Percentiles rank a stretch among this genome's conserved stretches.
Evolutionary conservation across 2,329 filamentous ascomycete species (phyloP).

Genomic region (Penicillium sp.): DNA sequence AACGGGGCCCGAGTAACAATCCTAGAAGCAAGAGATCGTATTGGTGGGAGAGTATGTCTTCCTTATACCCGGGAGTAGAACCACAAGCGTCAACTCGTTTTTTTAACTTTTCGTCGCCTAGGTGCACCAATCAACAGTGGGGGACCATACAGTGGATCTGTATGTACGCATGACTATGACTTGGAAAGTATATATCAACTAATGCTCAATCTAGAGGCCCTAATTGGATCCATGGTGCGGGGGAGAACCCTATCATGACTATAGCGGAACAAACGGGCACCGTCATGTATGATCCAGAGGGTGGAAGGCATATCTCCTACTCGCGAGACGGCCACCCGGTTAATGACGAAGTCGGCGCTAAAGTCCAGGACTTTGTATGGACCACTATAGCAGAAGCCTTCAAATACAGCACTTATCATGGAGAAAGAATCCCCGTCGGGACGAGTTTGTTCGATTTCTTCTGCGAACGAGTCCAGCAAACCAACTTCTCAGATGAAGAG

Average conservation of each 20-base stretch:
- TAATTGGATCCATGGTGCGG: slow-evolving; percentile 64
- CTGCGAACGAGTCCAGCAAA: slow-evolving; percentile 47
- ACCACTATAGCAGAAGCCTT: slow-evolving; percentile 59
- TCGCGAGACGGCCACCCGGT: slow-evolving; percentile 48
- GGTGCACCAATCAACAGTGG: slow-evolving; percentile 50
- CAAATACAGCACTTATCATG: slow-evolving; percentile 55
- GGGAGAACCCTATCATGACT: slow-evolving; percentile 57
- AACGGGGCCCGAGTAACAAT: slow-evolving; percentile 59
- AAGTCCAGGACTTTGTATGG: slow-evolving; percentile 53
- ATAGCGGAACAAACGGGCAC: slow-evolving; percentile 56
- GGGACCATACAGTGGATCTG: slow-evolving; percentile 57
- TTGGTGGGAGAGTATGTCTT: slow-evolving; percentile 56
- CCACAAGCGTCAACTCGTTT: background rate
- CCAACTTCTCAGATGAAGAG: slow-evolving; percentile 39
- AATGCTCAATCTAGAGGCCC: slow-evolving; percentile 49
- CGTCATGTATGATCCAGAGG: slow-evolving; percentile 51
- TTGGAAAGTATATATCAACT: background rate
- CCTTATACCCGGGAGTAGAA: background rate
- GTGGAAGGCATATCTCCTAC: slow-evolving; percentile 48
- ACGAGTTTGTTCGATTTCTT: slow-evolving; percentile 60
- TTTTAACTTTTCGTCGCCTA: slow-evolving; percentile 25
- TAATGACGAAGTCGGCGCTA: slow-evolving; percentile 30
- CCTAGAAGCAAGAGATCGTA: slow-evolving; percentile 57
- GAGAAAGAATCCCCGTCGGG: slow-evolving; percentile 49
- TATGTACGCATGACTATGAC: slow-evolving; percentile 33